These are phyloP conservation scores for Lactarius deliciosus DNA, from an alignment of 768 basidiomycete genomes.

Conservation along the genomic window DNA sequence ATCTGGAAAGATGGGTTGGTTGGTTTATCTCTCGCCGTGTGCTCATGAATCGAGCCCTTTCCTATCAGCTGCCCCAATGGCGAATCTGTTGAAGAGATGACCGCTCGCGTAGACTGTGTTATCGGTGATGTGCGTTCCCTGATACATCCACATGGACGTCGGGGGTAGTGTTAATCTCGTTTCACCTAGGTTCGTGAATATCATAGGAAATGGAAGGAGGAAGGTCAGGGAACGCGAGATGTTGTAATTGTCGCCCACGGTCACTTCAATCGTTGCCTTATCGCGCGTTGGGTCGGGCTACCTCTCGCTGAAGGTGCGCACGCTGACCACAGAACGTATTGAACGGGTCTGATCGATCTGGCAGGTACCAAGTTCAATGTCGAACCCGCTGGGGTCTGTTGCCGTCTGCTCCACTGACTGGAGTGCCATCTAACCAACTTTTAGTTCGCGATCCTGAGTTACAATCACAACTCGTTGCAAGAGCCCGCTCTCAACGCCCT, in stretches of 20 bases:
- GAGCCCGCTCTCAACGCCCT: constrained; percentile 78
- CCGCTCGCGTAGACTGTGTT: constrained; percentile 70
- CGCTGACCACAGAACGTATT: background rate
- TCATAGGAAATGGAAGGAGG: constrained; percentile 68
- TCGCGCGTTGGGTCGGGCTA: constrained; percentile 80
- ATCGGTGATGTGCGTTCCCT: constrained; percentile 57
- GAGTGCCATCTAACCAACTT: background rate
- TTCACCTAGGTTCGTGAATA: constrained; percentile 61
- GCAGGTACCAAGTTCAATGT: constrained; percentile 26
- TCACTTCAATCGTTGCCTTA: constrained; percentile 73
- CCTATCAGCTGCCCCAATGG: constrained; percentile 75
- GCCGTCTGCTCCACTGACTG: constrained; percentile 4
- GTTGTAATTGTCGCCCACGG: constrained; percentile 91
- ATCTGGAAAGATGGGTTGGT: constrained; percentile 84
- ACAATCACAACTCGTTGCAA: constrained; percentile 75
- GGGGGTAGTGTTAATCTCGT: background rate
- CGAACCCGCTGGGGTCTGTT: constrained; percentile 28
- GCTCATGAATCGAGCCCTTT: background rate
- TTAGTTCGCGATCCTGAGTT: constrained; percentile 76
- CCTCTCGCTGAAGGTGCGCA: constrained; percentile 55
- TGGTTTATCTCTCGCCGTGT: background rate
- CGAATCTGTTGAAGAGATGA: constrained; percentile 81
- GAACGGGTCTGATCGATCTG: constrained; percentile 15
- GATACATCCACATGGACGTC: background rate
- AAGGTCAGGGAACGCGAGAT: constrained; percentile 66